A percentile compares a stretch with the other conserved stretches of the same genome.
phyloP scores from a whole-genome alignment of 2,329 filamentous ascomycete species.

The Aureobasidium sp. region DNA sequence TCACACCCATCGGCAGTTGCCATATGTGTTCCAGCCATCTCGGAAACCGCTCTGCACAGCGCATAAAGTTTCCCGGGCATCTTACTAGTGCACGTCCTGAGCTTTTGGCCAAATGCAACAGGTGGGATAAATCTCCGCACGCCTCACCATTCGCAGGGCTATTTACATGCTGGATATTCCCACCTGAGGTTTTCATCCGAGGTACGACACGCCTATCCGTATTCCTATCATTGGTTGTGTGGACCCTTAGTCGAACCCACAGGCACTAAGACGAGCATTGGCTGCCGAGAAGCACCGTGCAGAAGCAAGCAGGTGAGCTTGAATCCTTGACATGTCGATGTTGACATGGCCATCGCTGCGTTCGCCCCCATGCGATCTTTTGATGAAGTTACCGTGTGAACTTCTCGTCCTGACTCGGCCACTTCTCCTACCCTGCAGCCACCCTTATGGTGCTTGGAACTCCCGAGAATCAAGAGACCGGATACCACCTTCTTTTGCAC shows the following conservation, averaged over 20 bases:
- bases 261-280: slow-evolving; percentile 12
- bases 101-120: slow-evolving; percentile 9
- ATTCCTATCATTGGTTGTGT: slow-evolving; percentile 14
- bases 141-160: slow-evolving; percentile 4
- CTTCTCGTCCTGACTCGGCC: slow-evolving; percentile 11
- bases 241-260: slow-evolving; percentile 14
- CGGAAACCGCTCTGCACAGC: slow-evolving; percentile 9
- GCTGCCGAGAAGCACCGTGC: slow-evolving; percentile 14
- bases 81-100: slow-evolving; percentile 9
- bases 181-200: slow-evolving; percentile 11
- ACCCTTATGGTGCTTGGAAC: slow-evolving; percentile 7
- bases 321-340: slow-evolving; percentile 15
- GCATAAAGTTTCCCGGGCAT: slow-evolving; percentile 13
- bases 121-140: slow-evolving; percentile 15
- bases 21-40: slow-evolving; percentile 12
- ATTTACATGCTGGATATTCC: slow-evolving; percentile 13
- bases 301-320: slow-evolving; percentile 15
- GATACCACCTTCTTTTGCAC: slow-evolving; percentile 11
- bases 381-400: slow-evolving; percentile 9
- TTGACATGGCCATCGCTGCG: slow-evolving; percentile 14
- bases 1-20: slow-evolving; percentile 8
- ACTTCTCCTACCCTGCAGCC: slow-evolving; percentile 10
- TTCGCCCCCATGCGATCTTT: slow-evolving; percentile 11
- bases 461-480: slow-evolving; percentile 1
- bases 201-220: slow-evolving; percentile 9